Base-by-base conservation (phyloP, 129 eudicot species). In the Silybum marianum region DNA sequence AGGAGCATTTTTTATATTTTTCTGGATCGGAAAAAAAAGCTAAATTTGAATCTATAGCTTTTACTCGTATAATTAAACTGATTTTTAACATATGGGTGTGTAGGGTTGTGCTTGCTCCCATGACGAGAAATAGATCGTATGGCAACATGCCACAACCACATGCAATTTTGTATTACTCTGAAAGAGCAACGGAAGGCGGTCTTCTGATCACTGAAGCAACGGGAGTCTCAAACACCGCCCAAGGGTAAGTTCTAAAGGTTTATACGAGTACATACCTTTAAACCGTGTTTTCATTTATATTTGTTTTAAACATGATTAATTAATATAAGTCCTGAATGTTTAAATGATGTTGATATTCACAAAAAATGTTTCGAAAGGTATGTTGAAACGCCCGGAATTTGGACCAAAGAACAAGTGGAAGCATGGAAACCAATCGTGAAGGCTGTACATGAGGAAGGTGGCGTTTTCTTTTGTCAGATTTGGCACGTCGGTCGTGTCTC, bases 401-500 rank as follows among this genome's bases (percentile, higher is more conserved):
- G 93, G 89, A 90, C 88, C 2, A 87, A 90, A 66, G 89, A 87
- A 72, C 93, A 90, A 34, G 87, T 87, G 2, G 89, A 90, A 62
- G 89, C 90, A 73, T 90, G 93, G 93, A 90, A 90, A 13, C 91
- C 91, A 8, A 77, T 90, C 9, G 93, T 90, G 18, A 83, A 90
- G 18, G 93, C 86, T 12, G 93, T 87, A 32, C 93, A 87, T 39
- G 82, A 85, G 3, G 85, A 90, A 74, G 93, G 91, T 12, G 89
- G 84, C 18, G 12, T 90, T 18, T 82, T 87, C 72, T 90, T 90
- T 75, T 82, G 86, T 30, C 93, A 90, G 80, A 62, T 90, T 24
- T 85, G 89, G 89, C 90, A 85, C n/a, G 85, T 72, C 3, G 93
- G 93, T 21, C 89, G 90, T 9, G 89, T 83, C 48, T 87, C 91